phyloP scores from a whole-genome alignment of 164 flowering plant species.

The Liriodendron chinense region DNA sequence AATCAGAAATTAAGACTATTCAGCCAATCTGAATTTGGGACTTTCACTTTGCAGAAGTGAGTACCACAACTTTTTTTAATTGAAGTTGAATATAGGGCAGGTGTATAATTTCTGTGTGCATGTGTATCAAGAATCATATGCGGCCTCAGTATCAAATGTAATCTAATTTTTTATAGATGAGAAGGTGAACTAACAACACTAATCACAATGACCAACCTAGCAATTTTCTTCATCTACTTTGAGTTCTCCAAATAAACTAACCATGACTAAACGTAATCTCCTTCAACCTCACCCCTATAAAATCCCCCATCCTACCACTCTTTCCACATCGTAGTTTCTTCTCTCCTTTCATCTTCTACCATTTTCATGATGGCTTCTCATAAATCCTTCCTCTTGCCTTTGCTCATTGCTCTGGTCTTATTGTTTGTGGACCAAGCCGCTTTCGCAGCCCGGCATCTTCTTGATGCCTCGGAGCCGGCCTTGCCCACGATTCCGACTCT shows the following conservation, averaged over 20 bases:
- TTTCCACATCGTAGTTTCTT: not conserved
- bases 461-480: not conserved
- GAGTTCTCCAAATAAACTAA: not conserved
- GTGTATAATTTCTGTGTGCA: no score
- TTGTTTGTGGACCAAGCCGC: not conserved
- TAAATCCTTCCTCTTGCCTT: not conserved
- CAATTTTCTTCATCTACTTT: not conserved
- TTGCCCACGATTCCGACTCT: not conserved
- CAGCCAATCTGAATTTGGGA: no score
- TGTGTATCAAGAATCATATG: no score
- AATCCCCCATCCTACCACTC: not conserved
- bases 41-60: no score
- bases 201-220: not conserved
- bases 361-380: not conserved
- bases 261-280: not conserved
- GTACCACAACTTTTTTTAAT: no score
- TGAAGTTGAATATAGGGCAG: no score
- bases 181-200: not conserved
- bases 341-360: not conserved
- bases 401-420: not conserved
- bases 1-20: no score
- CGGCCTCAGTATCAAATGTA: no score
- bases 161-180: not conserved
- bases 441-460: constrained; percentile 1
- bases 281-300: not conserved